Base-by-base conservation (phyloP, 73 alveolate genomes). In the Breviolum minutum region DNA sequence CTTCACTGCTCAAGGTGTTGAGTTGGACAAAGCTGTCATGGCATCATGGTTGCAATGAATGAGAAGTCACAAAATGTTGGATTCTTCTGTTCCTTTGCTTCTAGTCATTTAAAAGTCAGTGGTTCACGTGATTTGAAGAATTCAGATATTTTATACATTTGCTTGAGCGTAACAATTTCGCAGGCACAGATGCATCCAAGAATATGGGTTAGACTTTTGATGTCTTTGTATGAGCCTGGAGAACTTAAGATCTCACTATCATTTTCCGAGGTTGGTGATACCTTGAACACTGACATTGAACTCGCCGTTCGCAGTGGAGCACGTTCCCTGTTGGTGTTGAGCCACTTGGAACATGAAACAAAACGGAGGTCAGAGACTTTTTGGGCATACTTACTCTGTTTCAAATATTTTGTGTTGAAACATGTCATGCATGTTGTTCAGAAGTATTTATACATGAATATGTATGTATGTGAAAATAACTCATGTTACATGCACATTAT, bases 21-120 rank as follows among this genome's bases (percentile, higher is more conserved):
- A 90, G 87, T 32, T 90, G 74, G 96, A 90, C 76, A 90, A 90
- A 81, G 96, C 96, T 14, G 96, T 90, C 87, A 90, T 90, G 12
- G 96, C 63, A 22, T 9, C 96, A 24, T 14, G 76, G 96, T 84
- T 9, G 64, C 68, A 77, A 7, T 27, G 86, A 2, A 63, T 29
- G 54, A 13, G 0, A 40, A 13, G 20, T 85, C n/a, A n/a, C n/a
- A n/a, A n/a, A n/a, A 40, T 40, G n/a, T 40, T 40, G 54, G 54
- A 0, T 40, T 40, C 54, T 40, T 40, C 54, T 40, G 54, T 40
- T 40, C 5, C 54, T 40, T 40, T 40, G 54, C 54, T 40, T 40
- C 54, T 40, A 40, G 54, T 40, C 54, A 3, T 40, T 40, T 40
- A 2, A 40, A 40, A 40, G 54, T 40, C 54, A 40, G 54, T 40